Conservation (phyloP, 208 protist genomes). For the Acanthamoeba castellanii region DNA sequence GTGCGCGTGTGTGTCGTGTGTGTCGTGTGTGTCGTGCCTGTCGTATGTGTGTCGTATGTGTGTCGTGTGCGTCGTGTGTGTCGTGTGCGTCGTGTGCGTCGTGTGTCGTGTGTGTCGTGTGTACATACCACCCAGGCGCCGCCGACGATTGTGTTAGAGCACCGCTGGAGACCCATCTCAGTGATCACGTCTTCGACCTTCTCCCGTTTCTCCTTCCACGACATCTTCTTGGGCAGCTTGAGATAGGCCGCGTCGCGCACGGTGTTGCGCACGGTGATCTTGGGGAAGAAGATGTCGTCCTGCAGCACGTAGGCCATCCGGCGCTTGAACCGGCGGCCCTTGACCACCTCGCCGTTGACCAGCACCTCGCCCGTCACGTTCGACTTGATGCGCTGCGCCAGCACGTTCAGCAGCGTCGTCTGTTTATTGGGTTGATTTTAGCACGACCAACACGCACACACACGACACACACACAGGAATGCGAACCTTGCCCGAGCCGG, state of each 20-base stretch:
- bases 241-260: conserved; percentile 77
- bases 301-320: conserved; percentile 73
- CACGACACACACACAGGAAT: neutral
- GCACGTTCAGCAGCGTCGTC: conserved; percentile 79
- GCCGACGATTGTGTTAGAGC: conserved; percentile 47
- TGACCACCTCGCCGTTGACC: conserved; percentile 40
- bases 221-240: conserved; percentile 56
- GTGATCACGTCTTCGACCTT: conserved; percentile 56
- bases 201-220: conserved; percentile 10
- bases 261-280: conserved; percentile 78
- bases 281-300: conserved; percentile 79
- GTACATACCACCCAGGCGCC: conserved; percentile 2
- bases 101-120: neutral
- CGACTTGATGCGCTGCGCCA: conserved; percentile 61
- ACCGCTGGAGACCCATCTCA: conserved; percentile 55
- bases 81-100: too few relatives aligned
- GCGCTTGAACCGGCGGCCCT: conserved; percentile 38
- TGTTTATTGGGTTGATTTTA: neutral
- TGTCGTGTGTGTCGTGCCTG: too few relatives aligned
- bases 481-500: conserved; percentile 13
- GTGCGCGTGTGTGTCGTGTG: neutral
- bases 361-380: conserved; percentile 70
- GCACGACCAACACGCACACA: too few relatives aligned
- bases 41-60: too few relatives aligned
- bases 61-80: too few relatives aligned